Conservation (phyloP, 345 rosid species). For the Populus alba region DNA sequence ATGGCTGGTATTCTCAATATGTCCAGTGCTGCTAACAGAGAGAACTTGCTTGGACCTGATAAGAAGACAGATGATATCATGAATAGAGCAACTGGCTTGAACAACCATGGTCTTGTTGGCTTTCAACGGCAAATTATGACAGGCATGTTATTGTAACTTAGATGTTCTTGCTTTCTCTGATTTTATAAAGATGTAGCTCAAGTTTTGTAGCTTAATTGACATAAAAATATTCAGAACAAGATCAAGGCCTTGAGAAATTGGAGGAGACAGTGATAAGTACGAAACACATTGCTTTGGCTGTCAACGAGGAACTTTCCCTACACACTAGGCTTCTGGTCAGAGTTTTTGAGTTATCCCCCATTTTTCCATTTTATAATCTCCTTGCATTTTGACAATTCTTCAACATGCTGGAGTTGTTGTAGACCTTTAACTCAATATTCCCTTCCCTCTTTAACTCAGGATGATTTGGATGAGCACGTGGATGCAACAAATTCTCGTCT, state of each 20-base stretch:
- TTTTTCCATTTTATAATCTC: neutral
- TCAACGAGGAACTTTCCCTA: slow-evolving; percentile 81
- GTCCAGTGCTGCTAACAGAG: slow-evolving; percentile 82
- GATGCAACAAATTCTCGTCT: slow-evolving; percentile 86
- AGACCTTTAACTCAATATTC: neutral
- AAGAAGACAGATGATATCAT: slow-evolving; percentile 56
- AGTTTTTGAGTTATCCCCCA: slow-evolving; percentile 13
- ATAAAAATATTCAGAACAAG: slow-evolving; percentile 73
- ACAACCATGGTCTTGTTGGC: slow-evolving; percentile 84
- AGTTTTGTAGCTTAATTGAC: neutral
- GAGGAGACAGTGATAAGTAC: slow-evolving; percentile 85
- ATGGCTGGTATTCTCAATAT: slow-evolving; percentile 82
- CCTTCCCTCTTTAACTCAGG: slow-evolving; percentile 47
- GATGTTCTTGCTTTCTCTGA: neutral
- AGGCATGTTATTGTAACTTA: slow-evolving; percentile 47
- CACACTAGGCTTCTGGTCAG: slow-evolving; percentile 79
- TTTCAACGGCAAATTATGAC: slow-evolving; percentile 85
- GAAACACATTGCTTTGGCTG: slow-evolving; percentile 85
- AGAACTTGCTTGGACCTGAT: slow-evolving; percentile 79
- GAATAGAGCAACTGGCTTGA: slow-evolving; percentile 62
- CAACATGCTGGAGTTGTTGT: neutral
- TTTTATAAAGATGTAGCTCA: neutral
- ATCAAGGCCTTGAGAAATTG: slow-evolving; percentile 92
- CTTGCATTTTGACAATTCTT: neutral
- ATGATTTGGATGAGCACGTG: slow-evolving; percentile 85